Base-by-base conservation (phyloP, 2,329 filamentous ascomycete genomes). In the Fonsecaea multimorphosa region DNA sequence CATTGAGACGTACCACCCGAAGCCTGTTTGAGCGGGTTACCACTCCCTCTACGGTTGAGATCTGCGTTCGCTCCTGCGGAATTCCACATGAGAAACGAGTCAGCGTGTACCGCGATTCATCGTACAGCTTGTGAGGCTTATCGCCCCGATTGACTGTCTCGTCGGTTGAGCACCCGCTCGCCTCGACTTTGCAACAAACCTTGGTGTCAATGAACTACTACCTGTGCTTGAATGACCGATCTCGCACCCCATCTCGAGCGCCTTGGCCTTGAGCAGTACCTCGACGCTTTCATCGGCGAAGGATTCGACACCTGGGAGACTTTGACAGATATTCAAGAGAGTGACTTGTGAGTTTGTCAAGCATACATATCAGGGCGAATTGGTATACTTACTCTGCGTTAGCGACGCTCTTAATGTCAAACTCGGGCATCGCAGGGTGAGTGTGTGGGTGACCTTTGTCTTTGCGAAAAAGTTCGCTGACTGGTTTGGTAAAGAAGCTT, bases 251-350 rank as follows among this genome's bases (percentile, higher is more conserved):
- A 89, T 71, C 87, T 94, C 76, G 84, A 86, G 79, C 89, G 91
- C 83, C 83, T 94, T 82, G 91, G 91, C 75, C 84, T 95, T 77
- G 83, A 86, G 79, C 90, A 93, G 78, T 94, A 95, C 79, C 85
- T 91, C 66, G 84, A 89, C 71, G 79, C 83, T 63, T 91, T 95
- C 72, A 76, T 91, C 51, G 87, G 91, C 60, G 91, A 94, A 78
- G 91, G 91, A 2, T 95, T 95, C 76, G 91, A 95, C 76, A 87
- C 88, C 11, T 94, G 91, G 91, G 90, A 92, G 36, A 93, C 89
- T 0, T 88, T 94, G 62, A 82, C 93, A 58, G 91, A 94, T 74
- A 93, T 95, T 61, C 92, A 91, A 67, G 91, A 94, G 77, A 91
- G 90, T 27, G 91, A 95, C 74, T 82, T 95, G 89, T 92, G 78